Base-by-base conservation (phyloP, 345 rosid genomes). In the Nasturtium officinale region DNA sequence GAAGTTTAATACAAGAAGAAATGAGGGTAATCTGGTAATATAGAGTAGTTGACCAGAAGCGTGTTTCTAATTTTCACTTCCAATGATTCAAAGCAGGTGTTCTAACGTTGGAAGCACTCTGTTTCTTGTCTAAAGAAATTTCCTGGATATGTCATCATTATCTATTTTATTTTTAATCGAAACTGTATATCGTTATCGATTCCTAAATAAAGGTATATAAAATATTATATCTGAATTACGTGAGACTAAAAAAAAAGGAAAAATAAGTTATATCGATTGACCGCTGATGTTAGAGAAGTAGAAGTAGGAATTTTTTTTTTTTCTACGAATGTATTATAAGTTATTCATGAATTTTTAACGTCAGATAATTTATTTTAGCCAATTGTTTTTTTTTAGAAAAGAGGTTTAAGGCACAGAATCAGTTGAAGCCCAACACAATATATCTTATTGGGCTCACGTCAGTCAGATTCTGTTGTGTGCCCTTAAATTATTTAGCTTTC, bases 41-140 rank as follows among this genome's bases (percentile, higher is more conserved):
- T 42, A 0, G 0, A 21, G 38, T 9, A 10, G 3, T 38, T 28
- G 29, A 28, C 26, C 43, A 11, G 56, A 68, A 68, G 50, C 79
- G 74, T 62, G 79, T 75, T 61, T 21, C 2, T 20, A 9, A 30
- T 2, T 21, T 5, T 42, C 47, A 43, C 15, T n/a, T 12, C 23
- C 16, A 28, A 42, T 30, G 62, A 68, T 61, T 75, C 74, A 75
- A 75, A 40, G 51, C 40, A 59, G 74, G 79, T 53, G 74, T 75
- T 25, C 26, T 75, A 69, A 75, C 74, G 79, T 61, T 46, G 32
- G 29, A 59, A 59, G 35, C 48, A 60, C 20, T 51, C 78, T 47
- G 79, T 67, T 52, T 73, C 20, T 54, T 75, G 42, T 17, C 62
- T 17, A 21, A 32, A 28, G 47, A 52, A 59, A 16, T 52, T 51